phyloP scores from a whole-genome alignment of 805 yeast species.

The Wickerhamiella kazuoi region DNA sequence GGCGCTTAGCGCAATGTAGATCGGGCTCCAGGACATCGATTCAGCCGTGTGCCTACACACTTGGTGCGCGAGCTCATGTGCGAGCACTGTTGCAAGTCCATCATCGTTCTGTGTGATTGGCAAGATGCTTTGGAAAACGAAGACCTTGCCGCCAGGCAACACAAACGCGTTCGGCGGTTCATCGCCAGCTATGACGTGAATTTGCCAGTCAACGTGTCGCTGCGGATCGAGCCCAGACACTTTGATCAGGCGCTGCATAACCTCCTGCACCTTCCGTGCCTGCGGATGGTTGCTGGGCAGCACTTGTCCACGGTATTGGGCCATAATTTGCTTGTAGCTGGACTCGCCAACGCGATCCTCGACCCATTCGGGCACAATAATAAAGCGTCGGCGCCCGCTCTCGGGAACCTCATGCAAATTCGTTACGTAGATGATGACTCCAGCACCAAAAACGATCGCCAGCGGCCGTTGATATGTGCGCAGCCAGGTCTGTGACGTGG shows the following conservation, averaged over 20 bases:
- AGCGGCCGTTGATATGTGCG: slow-evolving; percentile 8
- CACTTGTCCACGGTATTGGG: slow-evolving; percentile 33
- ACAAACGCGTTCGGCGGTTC: slow-evolving; percentile 95
- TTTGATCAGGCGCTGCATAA: slow-evolving; percentile 46
- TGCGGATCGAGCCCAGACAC: slow-evolving; percentile 15
- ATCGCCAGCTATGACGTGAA: slow-evolving; percentile 55
- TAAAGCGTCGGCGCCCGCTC: slow-evolving; percentile 51
- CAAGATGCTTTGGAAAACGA: slow-evolving; percentile 64
- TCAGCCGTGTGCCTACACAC: slow-evolving; percentile 85
- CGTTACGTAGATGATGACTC: slow-evolving; percentile 27
- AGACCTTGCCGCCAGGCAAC: slow-evolving; percentile 89
- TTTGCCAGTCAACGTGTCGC: slow-evolving; percentile 40
- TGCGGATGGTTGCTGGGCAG: slow-evolving; percentile 49
- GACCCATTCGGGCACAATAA: slow-evolving; percentile 49
- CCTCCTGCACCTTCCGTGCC: slow-evolving; percentile 33
- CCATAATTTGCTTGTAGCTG: slow-evolving; percentile 43
- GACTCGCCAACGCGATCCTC: slow-evolving; percentile 46
- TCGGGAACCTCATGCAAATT: slow-evolving; percentile 68
- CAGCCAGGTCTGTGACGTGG: neutral
- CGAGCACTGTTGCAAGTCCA: slow-evolving; percentile 84
- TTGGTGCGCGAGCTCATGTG: slow-evolving; percentile 91
- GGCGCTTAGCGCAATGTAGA: slow-evolving; percentile 38
- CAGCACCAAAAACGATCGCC: slow-evolving; percentile 17
- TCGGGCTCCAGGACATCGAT: slow-evolving; percentile 57
- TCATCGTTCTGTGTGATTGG: slow-evolving; percentile 68